Base-by-base conservation (phyloP, 345 rosid species). In the Durio zibethinus region DNA sequence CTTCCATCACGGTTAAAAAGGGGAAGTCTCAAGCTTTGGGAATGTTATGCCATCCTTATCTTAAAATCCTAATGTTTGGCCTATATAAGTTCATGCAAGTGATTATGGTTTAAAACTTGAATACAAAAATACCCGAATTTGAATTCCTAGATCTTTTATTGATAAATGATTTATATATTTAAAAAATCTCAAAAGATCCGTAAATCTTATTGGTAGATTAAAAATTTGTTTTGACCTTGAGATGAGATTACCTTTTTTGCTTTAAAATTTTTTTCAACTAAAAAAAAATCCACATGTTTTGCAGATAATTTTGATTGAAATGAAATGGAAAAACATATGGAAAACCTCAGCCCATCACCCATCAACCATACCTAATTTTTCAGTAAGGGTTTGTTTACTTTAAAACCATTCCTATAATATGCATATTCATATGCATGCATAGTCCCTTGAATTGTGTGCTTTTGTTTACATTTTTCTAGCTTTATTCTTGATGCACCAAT, bases 41-140 rank as follows among this genome's bases (percentile, higher is more conserved):
- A 50, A 50, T 62, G 7, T 9, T 33, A 43, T 77, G 74, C 80
- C 78, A 78, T 48, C 43, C 52, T 76, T 65, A 66, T 72, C 76
- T 40, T 10, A 12, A 45, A n/a, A n/a, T n/a, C n/a, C n/a, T n/a
- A n/a, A n/a, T n/a, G n/a, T n/a, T n/a, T n/a, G n/a, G n/a, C n/a
- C n/a, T n/a, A n/a, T n/a, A n/a, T n/a, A n/a, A n/a, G n/a, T n/a
- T n/a, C n/a, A n/a, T n/a, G n/a, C n/a, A n/a, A n/a, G n/a, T n/a
- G n/a, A n/a, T n/a, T n/a, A n/a, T n/a, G n/a, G n/a, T n/a, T n/a
- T n/a, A n/a, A n/a, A n/a, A n/a, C n/a, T n/a, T n/a, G n/a, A n/a
- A n/a, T n/a, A n/a, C n/a, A n/a, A n/a, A n/a, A n/a, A n/a, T n/a
- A n/a, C n/a, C n/a, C n/a, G n/a, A n/a, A n/a, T n/a, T n/a, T n/a